Percentiles rank a stretch among this genome's conserved stretches.
phyloP scores from a whole-genome alignment of 345 rosid species.

The Eutrema yunnanense region DNA sequence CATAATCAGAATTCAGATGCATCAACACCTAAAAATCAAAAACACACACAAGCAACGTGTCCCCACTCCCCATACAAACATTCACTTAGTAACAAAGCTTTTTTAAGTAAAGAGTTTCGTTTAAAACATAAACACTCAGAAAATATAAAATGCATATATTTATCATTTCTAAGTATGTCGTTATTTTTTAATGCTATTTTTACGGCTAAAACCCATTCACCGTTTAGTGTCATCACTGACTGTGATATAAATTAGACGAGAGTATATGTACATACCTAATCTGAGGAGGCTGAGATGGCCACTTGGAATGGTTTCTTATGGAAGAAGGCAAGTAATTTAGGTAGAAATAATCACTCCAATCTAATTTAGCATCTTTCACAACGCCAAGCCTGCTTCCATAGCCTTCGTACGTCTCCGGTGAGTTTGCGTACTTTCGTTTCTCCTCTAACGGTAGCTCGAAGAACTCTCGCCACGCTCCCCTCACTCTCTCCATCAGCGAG shows the following conservation, averaged over 20 bases:
- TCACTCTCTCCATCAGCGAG: constrained; percentile 40
- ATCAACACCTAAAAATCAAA: not conserved
- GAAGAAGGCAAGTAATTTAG: constrained; percentile 59
- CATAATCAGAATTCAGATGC: not conserved
- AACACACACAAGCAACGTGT: constrained; percentile 8
- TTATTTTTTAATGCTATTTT: not conserved
- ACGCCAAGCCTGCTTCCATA: constrained; percentile 89
- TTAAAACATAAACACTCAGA: not conserved
- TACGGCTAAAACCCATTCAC: not conserved
- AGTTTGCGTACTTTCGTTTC: constrained; percentile 61
- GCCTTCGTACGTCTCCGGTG: constrained; percentile 84
- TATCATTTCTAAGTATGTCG: no score
- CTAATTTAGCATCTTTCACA: constrained; percentile 72
- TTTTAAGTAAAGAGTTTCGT: not conserved
- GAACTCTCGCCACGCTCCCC: constrained; percentile 67
- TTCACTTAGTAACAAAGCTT: not conserved
- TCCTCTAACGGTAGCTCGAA: constrained; percentile 63
- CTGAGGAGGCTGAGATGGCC: constrained; percentile 67
- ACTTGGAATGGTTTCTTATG: constrained; percentile 47
- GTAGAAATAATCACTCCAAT: constrained; percentile 92
- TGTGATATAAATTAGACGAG: not conserved
- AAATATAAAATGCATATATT: not conserved
- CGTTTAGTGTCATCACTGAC: not conserved
- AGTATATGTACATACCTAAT: constrained; percentile 45
- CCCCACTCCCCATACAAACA: constrained; percentile 20